Percentiles rank a stretch among this genome's conserved stretches.
Conservation (phyloP, 2,329 filamentous ascomycete genomes). For the Atkinsonella hypoxylon region DNA sequence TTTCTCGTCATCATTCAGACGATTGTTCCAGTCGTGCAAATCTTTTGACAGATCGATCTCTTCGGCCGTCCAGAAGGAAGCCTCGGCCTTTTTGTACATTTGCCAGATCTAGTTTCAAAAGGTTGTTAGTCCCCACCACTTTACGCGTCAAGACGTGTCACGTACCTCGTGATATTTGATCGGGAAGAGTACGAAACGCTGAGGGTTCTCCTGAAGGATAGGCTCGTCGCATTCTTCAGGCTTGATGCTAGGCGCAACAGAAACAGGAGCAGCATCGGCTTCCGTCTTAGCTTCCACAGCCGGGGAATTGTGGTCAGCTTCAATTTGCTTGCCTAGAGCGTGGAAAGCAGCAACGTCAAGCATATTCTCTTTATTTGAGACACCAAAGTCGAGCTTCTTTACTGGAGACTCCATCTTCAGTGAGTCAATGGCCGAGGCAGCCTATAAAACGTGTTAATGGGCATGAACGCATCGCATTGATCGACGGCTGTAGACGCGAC, state of each 20-base stretch:
- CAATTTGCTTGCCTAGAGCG: constrained; percentile 41
- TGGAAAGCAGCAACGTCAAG: constrained; percentile 38
- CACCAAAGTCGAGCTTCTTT: constrained; percentile 76
- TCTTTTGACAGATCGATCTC: constrained; percentile 99
- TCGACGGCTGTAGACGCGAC: neutral
- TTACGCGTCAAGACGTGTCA: constrained; percentile 54
- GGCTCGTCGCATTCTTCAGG: constrained; percentile 72
- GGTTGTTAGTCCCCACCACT: constrained; percentile 31
- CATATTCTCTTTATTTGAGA: constrained; percentile 72
- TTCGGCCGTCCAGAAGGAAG: constrained; percentile 99
- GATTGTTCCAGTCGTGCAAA: constrained; percentile 98
- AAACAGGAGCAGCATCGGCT: constrained; percentile 19
- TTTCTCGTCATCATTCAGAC: constrained; percentile 88
- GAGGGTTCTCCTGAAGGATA: constrained; percentile 85
- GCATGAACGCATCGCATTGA: neutral
- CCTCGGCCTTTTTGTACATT: constrained; percentile 99
- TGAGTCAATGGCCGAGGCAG: constrained; percentile 72
- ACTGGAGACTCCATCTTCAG: constrained; percentile 88
- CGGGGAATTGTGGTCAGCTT: constrained; percentile 47
- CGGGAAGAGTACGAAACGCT: constrained; percentile 94
- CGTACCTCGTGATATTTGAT: constrained; percentile 99
- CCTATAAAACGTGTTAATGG: constrained; percentile 41
- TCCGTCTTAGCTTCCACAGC: constrained; percentile 30
- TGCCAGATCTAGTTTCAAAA: constrained; percentile 71
- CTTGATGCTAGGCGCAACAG: constrained; percentile 43